These are phyloP conservation scores for Sporothrix schenckii DNA, from an alignment of 2,329 filamentous ascomycete genomes.

Conservation along the genomic window DNA sequence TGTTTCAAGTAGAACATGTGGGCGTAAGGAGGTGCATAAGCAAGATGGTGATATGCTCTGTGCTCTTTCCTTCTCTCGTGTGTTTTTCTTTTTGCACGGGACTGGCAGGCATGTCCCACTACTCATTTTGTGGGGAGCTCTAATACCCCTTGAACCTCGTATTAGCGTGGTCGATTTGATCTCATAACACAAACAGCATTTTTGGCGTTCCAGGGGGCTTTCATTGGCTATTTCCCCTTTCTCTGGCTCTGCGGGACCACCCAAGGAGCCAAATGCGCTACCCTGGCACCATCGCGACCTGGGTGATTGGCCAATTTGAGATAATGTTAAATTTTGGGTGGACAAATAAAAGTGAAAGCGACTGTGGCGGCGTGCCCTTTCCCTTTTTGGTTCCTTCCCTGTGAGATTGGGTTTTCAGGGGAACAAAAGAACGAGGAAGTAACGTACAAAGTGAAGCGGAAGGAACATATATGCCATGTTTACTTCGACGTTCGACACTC, in stretches of 20 bases:
- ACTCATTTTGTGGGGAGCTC: slow-evolving; percentile 23
- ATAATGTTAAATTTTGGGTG: slow-evolving; percentile 7
- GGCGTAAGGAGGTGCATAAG: slow-evolving; percentile 12
- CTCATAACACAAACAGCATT: not conserved
- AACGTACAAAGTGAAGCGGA: not conserved
- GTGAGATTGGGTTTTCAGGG: not conserved
- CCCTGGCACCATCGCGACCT: not conserved
- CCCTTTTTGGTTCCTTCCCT: not conserved
- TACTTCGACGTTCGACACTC: slow-evolving; percentile 2
- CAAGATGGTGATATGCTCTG: slow-evolving; percentile 44
- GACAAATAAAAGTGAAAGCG: not conserved
- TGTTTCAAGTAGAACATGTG: slow-evolving; percentile 12
- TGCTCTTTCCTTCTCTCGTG: slow-evolving; percentile 50
- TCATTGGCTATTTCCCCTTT: slow-evolving; percentile 8
- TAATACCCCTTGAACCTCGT: not conserved
- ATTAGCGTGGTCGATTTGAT: slow-evolving; percentile 19
- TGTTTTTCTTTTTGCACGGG: slow-evolving; percentile 40
- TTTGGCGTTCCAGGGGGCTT: not conserved
- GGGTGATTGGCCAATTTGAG: slow-evolving; percentile 12
- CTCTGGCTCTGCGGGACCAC: not conserved
- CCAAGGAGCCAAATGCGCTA: slow-evolving; percentile 4
- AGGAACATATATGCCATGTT: not conserved
- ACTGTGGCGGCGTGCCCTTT: not conserved
- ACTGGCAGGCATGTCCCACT: slow-evolving; percentile 5
- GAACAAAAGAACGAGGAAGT: not conserved